Conservation (phyloP, 2,329 filamentous ascomycete genomes). For the Fusarium vanettenii region DNA sequence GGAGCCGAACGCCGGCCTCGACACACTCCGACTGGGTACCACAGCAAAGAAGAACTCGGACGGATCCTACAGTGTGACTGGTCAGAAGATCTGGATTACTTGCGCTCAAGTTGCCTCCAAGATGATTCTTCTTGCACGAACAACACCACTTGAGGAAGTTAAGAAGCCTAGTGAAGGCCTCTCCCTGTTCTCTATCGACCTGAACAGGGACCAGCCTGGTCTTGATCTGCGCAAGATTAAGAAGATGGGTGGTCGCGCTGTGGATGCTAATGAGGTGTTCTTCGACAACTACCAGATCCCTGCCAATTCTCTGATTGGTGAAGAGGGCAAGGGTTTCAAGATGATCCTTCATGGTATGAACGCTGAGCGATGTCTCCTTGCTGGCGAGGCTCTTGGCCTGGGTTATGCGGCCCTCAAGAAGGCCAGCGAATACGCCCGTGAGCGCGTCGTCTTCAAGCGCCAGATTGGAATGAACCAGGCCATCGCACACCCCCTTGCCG, state of each 20-base stretch:
- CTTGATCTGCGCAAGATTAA: constrained; percentile 78
- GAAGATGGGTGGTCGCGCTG: constrained; percentile 87
- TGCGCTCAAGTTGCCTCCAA: constrained; percentile 84
- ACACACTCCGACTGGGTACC: constrained; percentile 79
- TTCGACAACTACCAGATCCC: constrained; percentile 82
- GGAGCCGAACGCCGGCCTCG: constrained; percentile 84
- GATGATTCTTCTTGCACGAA: constrained; percentile 86
- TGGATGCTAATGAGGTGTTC: constrained; percentile 90
- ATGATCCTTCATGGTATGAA: constrained; percentile 86
- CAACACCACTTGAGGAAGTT: constrained; percentile 74
- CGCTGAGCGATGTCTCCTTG: constrained; percentile 79
- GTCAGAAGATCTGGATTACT: constrained; percentile 92
- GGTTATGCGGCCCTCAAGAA: constrained; percentile 77
- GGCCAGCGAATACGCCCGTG: constrained; percentile 73
- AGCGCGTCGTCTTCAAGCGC: constrained; percentile 73
- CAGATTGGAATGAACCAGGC: constrained; percentile 75
- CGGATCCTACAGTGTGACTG: constrained; percentile 74
- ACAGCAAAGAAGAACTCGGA: constrained; percentile 65
- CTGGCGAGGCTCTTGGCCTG: constrained; percentile 82
- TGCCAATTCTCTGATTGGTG: constrained; percentile 72
- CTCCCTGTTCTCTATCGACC: constrained; percentile 83
- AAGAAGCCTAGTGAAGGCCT: constrained; percentile 79
- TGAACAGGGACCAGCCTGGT: constrained; percentile 69
- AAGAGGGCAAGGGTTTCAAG: constrained; percentile 81
- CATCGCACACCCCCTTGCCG: constrained; percentile 73